Evolutionary conservation across 495 filamentous ascomycete species (phyloP).

Genomic region (Aspergillus conjunctus): DNA sequence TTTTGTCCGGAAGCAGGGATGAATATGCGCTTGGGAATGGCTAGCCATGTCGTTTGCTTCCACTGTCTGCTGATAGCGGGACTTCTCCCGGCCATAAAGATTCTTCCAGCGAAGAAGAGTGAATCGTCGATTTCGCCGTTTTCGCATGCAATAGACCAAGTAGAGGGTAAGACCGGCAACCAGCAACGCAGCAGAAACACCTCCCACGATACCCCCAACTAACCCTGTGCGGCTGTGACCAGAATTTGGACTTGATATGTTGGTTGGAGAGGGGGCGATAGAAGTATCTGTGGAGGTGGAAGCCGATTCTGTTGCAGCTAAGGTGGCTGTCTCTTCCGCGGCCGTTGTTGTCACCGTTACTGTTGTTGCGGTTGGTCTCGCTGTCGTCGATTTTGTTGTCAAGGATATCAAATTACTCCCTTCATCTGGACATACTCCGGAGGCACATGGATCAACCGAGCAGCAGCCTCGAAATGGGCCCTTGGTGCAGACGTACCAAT

Average conservation of each 20-base stretch:
- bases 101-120: constrained; percentile 22
- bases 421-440: constrained; percentile 38
- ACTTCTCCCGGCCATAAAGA: background rate
- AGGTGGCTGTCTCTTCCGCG: background rate
- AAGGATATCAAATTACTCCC: background rate
- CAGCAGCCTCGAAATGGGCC: constrained; percentile 42
- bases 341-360: background rate
- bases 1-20: background rate
- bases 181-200: constrained; percentile 23
- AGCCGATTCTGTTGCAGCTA: background rate
- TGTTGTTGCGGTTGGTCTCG: constrained; percentile 13
- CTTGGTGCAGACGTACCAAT: constrained; percentile 38
- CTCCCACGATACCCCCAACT: constrained; percentile 37
- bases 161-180: constrained; percentile 26
- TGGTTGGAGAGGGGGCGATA: background rate
- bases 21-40: background rate
- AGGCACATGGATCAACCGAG: constrained; percentile 39
- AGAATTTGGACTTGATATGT: constrained; percentile 3
- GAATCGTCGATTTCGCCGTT: constrained; percentile 20
- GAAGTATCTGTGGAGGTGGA: background rate
- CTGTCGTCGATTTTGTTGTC: constrained; percentile 1
- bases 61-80: background rate
- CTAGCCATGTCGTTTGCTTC: background rate
- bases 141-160: constrained; percentile 29
- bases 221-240: constrained; percentile 18